Evolutionary conservation across 2,329 filamentous ascomycete species (phyloP).

Genomic region (Domatiomyces globalis): DNA sequence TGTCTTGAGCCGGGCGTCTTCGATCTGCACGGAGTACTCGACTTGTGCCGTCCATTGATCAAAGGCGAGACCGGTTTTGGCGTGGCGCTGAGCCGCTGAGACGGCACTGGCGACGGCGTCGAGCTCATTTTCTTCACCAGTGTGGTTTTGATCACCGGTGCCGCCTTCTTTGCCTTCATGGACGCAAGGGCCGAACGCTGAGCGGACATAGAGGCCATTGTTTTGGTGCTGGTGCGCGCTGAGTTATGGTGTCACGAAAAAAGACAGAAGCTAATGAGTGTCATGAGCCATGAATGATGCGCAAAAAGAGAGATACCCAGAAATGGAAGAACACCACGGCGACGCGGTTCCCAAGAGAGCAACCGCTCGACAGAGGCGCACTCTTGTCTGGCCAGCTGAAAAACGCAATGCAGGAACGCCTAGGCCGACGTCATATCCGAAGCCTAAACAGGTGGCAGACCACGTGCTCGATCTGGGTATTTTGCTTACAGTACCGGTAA

Average conservation of each 20-base stretch:
- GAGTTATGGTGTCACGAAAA: not conserved
- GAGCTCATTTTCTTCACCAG: slow-evolving; percentile 2
- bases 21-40: slow-evolving; percentile 9
- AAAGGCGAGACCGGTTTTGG: not conserved
- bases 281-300: not conserved
- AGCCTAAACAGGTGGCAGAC: not conserved
- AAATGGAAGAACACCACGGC: not conserved
- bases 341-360: not conserved
- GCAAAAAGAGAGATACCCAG: not conserved
- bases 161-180: slow-evolving; percentile 12
- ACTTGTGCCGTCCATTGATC: slow-evolving; percentile 6
- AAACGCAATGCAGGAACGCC: not conserved
- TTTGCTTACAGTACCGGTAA: too few relatives aligned
- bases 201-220: not conserved
- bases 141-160: slow-evolving; percentile 13
- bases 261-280: not conserved
- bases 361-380: not conserved
- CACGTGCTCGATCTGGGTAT: not conserved
- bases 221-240: not conserved
- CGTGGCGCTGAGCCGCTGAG: not conserved
- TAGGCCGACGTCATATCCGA: not conserved
- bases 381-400: not conserved
- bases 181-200: slow-evolving; percentile 10
- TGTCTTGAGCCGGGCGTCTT: slow-evolving; percentile 13
- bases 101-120: not conserved